Base-by-base conservation (phyloP, 495 filamentous ascomycete species). In the Polyplosphaeria fusca region DNA sequence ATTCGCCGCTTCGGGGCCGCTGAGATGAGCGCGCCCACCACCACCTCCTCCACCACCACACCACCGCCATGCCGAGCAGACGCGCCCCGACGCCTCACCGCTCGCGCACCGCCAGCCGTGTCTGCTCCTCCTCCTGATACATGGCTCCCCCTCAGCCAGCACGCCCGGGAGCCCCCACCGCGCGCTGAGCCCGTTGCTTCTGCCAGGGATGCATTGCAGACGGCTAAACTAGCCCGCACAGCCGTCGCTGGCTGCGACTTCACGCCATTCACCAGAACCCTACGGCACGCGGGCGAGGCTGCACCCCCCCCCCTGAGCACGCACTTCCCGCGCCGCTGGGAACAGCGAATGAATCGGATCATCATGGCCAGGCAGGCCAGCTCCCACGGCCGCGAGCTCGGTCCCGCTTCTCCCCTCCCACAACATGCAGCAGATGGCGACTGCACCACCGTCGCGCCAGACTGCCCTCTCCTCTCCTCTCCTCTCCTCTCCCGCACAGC, bases 181-280 rank as follows among this genome's bases (percentile, higher is more conserved):
- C 39, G 7, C 7, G 7, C 30, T 35, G 30, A 35, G 30, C 7
- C 30, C 30, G 14, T 35, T 35, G 7, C 30, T 35, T 35, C 30
- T 35, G 30, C 30, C 30, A 35, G 30, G 30, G 30, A n/a, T 35
- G 30, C 39, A 11, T 42, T 18, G 23, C 43, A 46, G 30, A 38
- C 52, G 52, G 52, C 52, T 55, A 55, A 55, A 39, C 25, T 37
- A 55, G 52, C 42, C 28, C 42, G 52, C 52, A 25, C 52, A 55
- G 52, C 52, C 52, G 52, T 55, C 52, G 52, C 3, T 42, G 18
- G n/a, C 24, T n/a, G 27, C 30, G 9, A 35, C 9, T n/a, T 35
- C 30, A 7, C 30, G 30, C 30, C n/a, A 7, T n/a, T 35, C n/a
- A n/a, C n/a, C n/a, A n/a, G n/a, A n/a, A n/a, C n/a, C n/a, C n/a